Evolutionary conservation across 768 basidiomycete species (phyloP), one percentile per base, ranked within the genome.

Genomic region (Suillus ampliporus): DNA sequence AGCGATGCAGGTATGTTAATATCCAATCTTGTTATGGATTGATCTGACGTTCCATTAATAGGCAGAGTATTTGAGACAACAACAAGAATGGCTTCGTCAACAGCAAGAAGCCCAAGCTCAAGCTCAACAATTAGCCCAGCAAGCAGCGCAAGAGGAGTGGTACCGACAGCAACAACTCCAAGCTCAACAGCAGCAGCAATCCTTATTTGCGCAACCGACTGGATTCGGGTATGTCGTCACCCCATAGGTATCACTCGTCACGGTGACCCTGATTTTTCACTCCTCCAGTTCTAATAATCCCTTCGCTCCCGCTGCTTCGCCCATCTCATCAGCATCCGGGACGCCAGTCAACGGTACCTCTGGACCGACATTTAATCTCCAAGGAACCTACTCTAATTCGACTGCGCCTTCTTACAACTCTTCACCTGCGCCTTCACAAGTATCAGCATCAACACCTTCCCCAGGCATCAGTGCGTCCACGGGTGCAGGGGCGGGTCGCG

Each of bases 201-300:
- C 74, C 58, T 66, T 84, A n/a, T 80, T 85, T 61, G 72, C 81
- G 46, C 82, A 93, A 65, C 86, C 89, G 5, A 94, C 92, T 9
- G 89, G 90, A 21, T 93, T 92, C 61, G 90, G 90, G 86, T 89
- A 69, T 34, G 87, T 74, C 48, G 38, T 19, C 40, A 13, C 37
- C 19, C 17, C 5, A 61, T 37, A 26, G 28, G 11, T 23, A 52
- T 34, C n/a, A 19, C 62, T 56, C 14, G n/a, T 48, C 61, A n/a
- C 21, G 46, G 57, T 61, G 37, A 46, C n/a, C 43, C 31, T 68
- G 75, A 26, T 69, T 75, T 63, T 61, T 15, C 69, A 69, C n/a
- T 74, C 71, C 5, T 75, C 66, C 68, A 93, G 94, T 10, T 90
- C 94, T 40, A 99, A 99, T 83, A 99, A 99, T 73, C 97, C 97